phyloP scores from a whole-genome alignment of 2,329 filamentous ascomycete genomes.

The Tothia fuscella region DNA sequence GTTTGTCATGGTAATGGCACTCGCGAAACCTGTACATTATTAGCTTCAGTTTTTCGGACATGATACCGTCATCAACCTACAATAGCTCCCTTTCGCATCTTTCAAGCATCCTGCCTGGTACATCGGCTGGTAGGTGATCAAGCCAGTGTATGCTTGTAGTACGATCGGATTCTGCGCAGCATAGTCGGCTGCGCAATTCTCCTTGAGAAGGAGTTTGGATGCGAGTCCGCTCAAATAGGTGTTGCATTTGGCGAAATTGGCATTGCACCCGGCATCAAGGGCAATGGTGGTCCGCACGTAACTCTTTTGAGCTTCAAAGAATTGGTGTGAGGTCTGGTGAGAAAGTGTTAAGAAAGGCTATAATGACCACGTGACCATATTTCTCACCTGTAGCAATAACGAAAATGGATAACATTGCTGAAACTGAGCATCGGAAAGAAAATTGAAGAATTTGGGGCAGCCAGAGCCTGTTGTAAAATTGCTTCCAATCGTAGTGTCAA shows the following conservation, averaged over 20 bases:
- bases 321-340: conserved; percentile 61
- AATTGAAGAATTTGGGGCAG: conserved; percentile 57
- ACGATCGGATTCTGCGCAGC: conserved; percentile 55
- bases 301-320: conserved; percentile 69
- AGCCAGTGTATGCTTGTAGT: conserved; percentile 59
- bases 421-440: conserved; percentile 56
- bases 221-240: conserved; percentile 54
- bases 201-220: conserved; percentile 45
- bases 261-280: conserved; percentile 66
- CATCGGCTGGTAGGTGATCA: conserved; percentile 64
- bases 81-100: conserved; percentile 52
- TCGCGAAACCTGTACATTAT: conserved; percentile 48
- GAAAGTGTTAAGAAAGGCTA: conserved; percentile 12
- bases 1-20: conserved; percentile 61
- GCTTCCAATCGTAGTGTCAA: conserved; percentile 37
- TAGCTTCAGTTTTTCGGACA: neutral
- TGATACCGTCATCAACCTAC: conserved; percentile 35
- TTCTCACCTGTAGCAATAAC: conserved; percentile 61
- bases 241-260: conserved; percentile 54
- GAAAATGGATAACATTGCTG: conserved; percentile 71
- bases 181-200: conserved; percentile 64
- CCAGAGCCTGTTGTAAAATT: conserved; percentile 37
- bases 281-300: conserved; percentile 61
- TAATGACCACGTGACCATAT: neutral
- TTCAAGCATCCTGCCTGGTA: conserved; percentile 73